Evolutionary conservation across 2,329 filamentous ascomycete genomes (phyloP).

Genomic region (Coniochaeta pulveracea): DNA sequence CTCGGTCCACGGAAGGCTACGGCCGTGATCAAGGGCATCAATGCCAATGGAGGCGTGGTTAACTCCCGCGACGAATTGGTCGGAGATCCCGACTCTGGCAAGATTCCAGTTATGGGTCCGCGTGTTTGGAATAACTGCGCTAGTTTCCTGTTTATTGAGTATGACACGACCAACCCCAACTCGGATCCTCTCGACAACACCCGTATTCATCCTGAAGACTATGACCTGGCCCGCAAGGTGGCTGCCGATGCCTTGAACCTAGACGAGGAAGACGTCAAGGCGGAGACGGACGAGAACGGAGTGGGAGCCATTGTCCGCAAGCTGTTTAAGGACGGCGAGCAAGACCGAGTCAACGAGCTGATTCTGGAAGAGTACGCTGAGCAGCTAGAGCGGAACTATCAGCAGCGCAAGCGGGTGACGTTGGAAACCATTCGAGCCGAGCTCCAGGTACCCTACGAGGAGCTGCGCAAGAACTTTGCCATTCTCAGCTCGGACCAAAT

Average conservation of each 20-base stretch:
- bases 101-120: slow-evolving; percentile 70
- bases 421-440: slow-evolving; percentile 94
- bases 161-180: slow-evolving; percentile 67
- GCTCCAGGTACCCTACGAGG: slow-evolving; percentile 85
- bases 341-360: slow-evolving; percentile 91
- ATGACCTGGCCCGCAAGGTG: slow-evolving; percentile 96
- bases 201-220: slow-evolving; percentile 94
- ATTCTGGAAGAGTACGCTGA: slow-evolving; percentile 95
- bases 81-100: slow-evolving; percentile 72
- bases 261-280: slow-evolving; percentile 96
- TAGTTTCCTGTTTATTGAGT: slow-evolving; percentile 86
- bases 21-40: slow-evolving; percentile 77
- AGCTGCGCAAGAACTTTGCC: slow-evolving; percentile 73
- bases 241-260: slow-evolving; percentile 92
- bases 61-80: slow-evolving; percentile 78
- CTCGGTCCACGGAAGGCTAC: slow-evolving; percentile 86
- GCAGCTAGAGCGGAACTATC: slow-evolving; percentile 85
- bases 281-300: slow-evolving; percentile 82
- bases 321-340: slow-evolving; percentile 86
- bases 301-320: slow-evolving; percentile 84
- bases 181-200: slow-evolving; percentile 95
- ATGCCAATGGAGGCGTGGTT: slow-evolving; percentile 78
- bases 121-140: slow-evolving; percentile 95
- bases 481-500: slow-evolving; percentile 63
- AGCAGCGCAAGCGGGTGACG: slow-evolving; percentile 88